Evolutionary conservation across 192 early-diverging fungal species (phyloP).

Genomic region (Thamnidium elegans): DNA sequence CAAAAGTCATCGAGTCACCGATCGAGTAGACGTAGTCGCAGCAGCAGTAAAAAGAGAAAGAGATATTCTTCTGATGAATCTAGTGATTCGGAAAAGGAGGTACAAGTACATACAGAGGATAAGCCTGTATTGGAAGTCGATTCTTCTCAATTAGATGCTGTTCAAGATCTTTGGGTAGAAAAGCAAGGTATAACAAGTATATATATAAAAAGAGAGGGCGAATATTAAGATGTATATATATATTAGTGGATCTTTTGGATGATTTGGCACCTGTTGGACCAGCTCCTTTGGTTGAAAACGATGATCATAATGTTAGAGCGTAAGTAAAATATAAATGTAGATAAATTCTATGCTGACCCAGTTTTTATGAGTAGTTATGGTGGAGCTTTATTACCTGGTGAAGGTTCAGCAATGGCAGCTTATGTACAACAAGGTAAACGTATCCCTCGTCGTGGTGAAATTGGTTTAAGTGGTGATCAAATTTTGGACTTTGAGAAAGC

Average conservation of each 20-base stretch:
- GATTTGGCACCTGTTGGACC: slow-evolving; percentile 69
- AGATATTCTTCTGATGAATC: slow-evolving; percentile 17
- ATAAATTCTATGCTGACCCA: slow-evolving; percentile 14
- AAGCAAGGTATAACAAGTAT: slow-evolving; percentile 40
- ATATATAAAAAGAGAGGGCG: background rate
- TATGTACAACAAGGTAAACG: slow-evolving; percentile 91
- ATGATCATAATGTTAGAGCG: slow-evolving; percentile 60
- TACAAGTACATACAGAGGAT: background rate
- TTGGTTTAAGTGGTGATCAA: slow-evolving; percentile 81
- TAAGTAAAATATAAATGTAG: slow-evolving; percentile 26
- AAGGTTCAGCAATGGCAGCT: slow-evolving; percentile 87
- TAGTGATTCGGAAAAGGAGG: slow-evolving; percentile 6
- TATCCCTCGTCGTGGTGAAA: slow-evolving; percentile 96
- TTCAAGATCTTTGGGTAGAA: slow-evolving; percentile 59
- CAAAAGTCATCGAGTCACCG: slow-evolving; percentile 4
- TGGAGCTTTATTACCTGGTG: slow-evolving; percentile 79
- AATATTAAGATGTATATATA: background rate
- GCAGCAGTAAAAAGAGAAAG: slow-evolving; percentile 20
- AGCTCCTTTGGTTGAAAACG: slow-evolving; percentile 56
- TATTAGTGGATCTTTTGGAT: slow-evolving; percentile 53
- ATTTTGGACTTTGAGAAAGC: slow-evolving; percentile 82
- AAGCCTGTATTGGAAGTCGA: slow-evolving; percentile 27
- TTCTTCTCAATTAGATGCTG: slow-evolving; percentile 35
- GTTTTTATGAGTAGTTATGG: slow-evolving; percentile 57
- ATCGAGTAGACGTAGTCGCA: slow-evolving; percentile 6